These are phyloP conservation scores for Chalara sp. DNA, from an alignment of 2,329 filamentous ascomycete genomes.

Conservation along the genomic window DNA sequence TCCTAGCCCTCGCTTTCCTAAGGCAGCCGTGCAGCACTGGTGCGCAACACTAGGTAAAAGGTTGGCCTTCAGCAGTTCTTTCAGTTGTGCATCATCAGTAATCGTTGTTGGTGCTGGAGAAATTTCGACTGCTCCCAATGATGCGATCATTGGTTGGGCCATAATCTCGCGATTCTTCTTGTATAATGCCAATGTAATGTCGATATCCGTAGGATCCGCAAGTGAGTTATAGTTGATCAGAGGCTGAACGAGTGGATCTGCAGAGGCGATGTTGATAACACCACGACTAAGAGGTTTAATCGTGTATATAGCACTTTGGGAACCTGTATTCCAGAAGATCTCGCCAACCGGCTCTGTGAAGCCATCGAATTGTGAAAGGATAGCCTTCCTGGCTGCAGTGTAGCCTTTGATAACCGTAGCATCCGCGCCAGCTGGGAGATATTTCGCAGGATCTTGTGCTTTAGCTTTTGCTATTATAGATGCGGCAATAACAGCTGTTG, in stretches of 20 bases:
- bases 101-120: not conserved
- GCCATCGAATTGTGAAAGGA: constrained; percentile 12
- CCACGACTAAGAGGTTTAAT: constrained; percentile 51
- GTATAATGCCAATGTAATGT: not conserved
- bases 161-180: not conserved
- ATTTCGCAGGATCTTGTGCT: constrained; percentile 9
- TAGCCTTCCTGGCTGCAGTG: constrained; percentile 12
- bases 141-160: not conserved
- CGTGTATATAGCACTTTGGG: constrained; percentile 24
- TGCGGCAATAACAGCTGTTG: constrained; percentile 9
- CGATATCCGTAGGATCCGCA: not conserved
- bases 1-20: not conserved
- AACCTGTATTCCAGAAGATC: constrained; percentile 17
- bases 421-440: constrained; percentile 16
- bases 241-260: constrained; percentile 32
- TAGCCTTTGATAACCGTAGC: constrained; percentile 17
- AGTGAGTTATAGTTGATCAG: constrained; percentile 37
- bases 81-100: not conserved
- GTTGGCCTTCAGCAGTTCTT: not conserved
- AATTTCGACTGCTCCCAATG: not conserved
- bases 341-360: constrained; percentile 10
- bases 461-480: constrained; percentile 13
- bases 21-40: not conserved
- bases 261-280: constrained; percentile 44
- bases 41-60: not conserved